Evolutionary conservation across 164 flowering plant genomes (phyloP), one percentile per base, ranked within the genome.

Genomic region (Nelumbo lutea): DNA sequence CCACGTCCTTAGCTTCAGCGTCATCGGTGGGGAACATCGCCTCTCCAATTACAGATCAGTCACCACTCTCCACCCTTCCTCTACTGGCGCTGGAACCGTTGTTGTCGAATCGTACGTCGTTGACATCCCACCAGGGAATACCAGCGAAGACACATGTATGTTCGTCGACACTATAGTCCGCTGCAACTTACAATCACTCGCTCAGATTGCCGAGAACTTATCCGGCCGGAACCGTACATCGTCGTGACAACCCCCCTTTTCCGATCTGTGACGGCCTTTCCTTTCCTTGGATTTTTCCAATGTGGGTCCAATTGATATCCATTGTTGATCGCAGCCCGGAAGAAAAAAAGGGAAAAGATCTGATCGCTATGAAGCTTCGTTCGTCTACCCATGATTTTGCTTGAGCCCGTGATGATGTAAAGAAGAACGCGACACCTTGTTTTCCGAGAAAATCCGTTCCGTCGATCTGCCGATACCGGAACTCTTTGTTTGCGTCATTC

Each of bases 11-110:
- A 85, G 91, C 77, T 91, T 88, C 83, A 84, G 96, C 72, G 78
- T 91, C n/a, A 84, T 91, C 40, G 96, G 88, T 1, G 97, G 97
- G 2, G 93, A 91, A 42, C 96, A 91, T 73, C 85, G 93, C 4
- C 81, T 91, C 15, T 74, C 82, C 4, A 90, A 90, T 68, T 91
- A 88, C 78, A 73, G 82, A 40, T 88, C 91, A 3, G 86, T 88
- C n/a, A 88, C 91, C n/a, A 87, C 91, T 0, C 87, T 90, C 50
- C 92, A 88, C 69, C 69, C 79, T 5, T 73, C 78, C 0, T 67
- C 81, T 3, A n/a, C 62, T 41, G 88, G 82, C 2, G 67, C 45
- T 15, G 87, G 83, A 11, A 87, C 97, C 10, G 78, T 85, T 5
- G 95, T 89, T 8, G 84, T 86, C 51, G 97, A 91, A 69, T 89